Evolutionary conservation across 1,284 basidiomycete genomes (phyloP).

Genomic region (Marasmius tenuissimus): DNA sequence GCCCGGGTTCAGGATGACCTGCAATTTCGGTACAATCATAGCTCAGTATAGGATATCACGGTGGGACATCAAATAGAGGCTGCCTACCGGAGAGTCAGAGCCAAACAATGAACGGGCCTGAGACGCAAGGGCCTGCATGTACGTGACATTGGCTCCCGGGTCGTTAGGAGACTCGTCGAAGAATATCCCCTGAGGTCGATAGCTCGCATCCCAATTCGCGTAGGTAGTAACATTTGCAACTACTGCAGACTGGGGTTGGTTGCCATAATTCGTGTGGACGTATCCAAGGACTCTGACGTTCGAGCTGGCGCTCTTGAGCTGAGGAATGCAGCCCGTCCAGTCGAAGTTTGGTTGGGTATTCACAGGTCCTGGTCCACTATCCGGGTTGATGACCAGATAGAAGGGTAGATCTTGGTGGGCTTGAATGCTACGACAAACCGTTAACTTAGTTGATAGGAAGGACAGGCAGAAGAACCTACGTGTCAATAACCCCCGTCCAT

Average conservation of each 20-base stretch:
- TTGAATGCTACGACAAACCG: conserved; percentile 23
- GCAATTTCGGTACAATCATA: not conserved
- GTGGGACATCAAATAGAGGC: not conserved
- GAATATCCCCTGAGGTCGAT: conserved; percentile 35
- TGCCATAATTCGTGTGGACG: conserved; percentile 27
- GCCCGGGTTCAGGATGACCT: conserved; percentile 23
- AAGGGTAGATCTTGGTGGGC: conserved; percentile 29
- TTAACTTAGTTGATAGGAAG: not conserved
- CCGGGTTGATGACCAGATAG: conserved; percentile 33
- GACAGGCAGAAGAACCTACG: conserved; percentile 16
- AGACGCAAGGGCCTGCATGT: conserved; percentile 17
- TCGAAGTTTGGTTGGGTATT: conserved; percentile 26
- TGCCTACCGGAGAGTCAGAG: not conserved
- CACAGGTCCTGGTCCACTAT: conserved; percentile 30
- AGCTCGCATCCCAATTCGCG: conserved; percentile 27
- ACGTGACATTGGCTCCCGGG: conserved; percentile 9
- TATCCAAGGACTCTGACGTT: conserved; percentile 37
- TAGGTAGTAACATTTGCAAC: conserved; percentile 34
- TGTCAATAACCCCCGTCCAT: conserved; percentile 21
- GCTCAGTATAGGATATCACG: not conserved
- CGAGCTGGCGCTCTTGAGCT: conserved; percentile 12
- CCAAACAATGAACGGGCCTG: not conserved
- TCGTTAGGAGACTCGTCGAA: conserved; percentile 32
- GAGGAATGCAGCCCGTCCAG: conserved; percentile 32
- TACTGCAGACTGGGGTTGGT: conserved; percentile 18